Evolutionary conservation across 2,329 filamentous ascomycete species (phyloP).

Genomic region (Xylaria sp.): DNA sequence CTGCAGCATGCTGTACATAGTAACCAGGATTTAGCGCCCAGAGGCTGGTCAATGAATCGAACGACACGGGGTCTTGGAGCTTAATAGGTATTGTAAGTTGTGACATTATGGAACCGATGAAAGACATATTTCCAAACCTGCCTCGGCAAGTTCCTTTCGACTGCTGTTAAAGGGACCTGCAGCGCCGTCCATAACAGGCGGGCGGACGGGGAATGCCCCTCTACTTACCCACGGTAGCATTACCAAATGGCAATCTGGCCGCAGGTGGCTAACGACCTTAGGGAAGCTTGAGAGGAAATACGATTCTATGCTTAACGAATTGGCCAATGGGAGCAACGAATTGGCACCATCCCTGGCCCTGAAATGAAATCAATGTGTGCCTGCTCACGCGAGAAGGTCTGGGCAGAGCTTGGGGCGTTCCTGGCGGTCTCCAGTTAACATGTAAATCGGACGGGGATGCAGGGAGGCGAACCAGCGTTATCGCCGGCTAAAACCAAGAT

Average conservation of each 20-base stretch:
- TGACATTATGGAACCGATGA: background rate
- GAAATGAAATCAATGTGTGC: slow-evolving; percentile 27
- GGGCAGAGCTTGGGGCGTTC: slow-evolving; percentile 25
- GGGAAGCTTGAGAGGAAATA: slow-evolving; percentile 15
- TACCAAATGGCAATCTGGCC: slow-evolving; percentile 33
- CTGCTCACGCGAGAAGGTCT: slow-evolving; percentile 13
- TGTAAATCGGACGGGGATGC: slow-evolving; percentile 22
- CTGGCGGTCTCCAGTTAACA: slow-evolving; percentile 23
- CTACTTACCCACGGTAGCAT: slow-evolving; percentile 9
- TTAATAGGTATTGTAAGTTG: background rate
- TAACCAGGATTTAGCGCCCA: background rate
- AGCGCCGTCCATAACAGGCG: background rate
- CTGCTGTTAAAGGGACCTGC: background rate
- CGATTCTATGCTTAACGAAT: background rate
- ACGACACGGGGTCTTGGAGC: background rate
- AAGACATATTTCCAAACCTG: background rate
- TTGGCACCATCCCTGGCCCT: slow-evolving; percentile 15
- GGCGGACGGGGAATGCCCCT: background rate
- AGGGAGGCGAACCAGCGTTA: slow-evolving; percentile 25
- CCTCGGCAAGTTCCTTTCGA: slow-evolving; percentile 14
- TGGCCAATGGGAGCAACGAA: slow-evolving; percentile 28
- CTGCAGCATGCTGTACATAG: background rate
- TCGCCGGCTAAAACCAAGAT: slow-evolving; percentile 40
- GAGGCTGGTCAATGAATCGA: background rate
- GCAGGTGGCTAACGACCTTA: slow-evolving; percentile 26